phyloP scores from a whole-genome alignment of 2,329 filamentous ascomycete genomes.

The Laburnicola sp. region DNA sequence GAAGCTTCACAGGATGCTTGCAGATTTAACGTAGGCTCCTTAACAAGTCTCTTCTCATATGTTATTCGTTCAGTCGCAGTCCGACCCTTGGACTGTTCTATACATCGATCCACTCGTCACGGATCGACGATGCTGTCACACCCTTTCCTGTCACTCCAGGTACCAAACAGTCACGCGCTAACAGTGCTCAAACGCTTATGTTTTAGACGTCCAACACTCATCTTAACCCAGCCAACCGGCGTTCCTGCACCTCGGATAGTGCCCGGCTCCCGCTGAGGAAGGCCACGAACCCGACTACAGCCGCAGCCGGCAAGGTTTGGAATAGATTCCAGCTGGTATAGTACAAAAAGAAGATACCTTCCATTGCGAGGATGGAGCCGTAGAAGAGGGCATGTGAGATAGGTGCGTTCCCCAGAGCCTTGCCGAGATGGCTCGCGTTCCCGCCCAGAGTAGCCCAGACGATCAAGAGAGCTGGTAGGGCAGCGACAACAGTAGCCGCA shows the following conservation, averaged over 20 bases:
- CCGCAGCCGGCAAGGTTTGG: constrained; percentile 76
- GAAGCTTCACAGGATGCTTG: no score
- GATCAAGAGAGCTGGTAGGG: constrained; percentile 73
- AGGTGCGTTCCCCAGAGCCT: constrained; percentile 75
- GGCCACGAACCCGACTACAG: constrained; percentile 68
- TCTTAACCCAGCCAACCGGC: constrained; percentile 73
- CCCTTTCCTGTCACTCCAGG: neutral
- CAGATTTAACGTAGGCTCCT: no score
- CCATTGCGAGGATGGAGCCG: constrained; percentile 82
- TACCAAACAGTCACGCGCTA: no score
- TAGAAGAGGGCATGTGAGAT: constrained; percentile 83
- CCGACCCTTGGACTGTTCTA: neutral
- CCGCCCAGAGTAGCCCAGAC: constrained; percentile 79
- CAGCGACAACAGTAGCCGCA: constrained; percentile 69
- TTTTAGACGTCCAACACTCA: constrained; percentile 37
- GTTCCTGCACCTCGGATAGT: constrained; percentile 86
- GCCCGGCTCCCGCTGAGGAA: constrained; percentile 89
- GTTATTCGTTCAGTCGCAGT: neutral
- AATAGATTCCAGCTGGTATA: constrained; percentile 92
- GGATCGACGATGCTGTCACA: neutral
- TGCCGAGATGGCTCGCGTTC: constrained; percentile 76
- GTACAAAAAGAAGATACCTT: constrained; percentile 92
- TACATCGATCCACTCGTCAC: no score
- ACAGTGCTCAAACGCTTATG: neutral
- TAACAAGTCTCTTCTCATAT: neutral